Percentiles rank a stretch among this genome's conserved stretches.
These are phyloP conservation scores for Clavaria fumosa DNA, from an alignment of 768 basidiomycete species.

Conservation along the genomic window DNA sequence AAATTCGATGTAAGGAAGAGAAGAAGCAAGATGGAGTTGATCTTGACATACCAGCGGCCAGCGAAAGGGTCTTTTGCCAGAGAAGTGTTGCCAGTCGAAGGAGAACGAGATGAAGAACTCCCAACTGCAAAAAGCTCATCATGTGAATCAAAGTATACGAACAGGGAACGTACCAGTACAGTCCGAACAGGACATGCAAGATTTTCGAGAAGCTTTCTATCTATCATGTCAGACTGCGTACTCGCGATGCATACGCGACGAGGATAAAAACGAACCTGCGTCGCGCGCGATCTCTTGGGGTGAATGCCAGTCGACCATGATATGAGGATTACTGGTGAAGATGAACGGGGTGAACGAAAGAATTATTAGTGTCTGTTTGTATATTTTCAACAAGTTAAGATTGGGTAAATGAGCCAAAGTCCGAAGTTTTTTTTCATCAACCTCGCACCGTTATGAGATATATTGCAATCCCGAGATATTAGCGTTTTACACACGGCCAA, in stretches of 20 bases:
- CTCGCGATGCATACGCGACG: not conserved
- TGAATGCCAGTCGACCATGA: slow-evolving; percentile 51
- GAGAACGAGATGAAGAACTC: slow-evolving; percentile 46
- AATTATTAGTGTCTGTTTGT: too few relatives aligned
- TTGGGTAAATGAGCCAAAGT: too few relatives aligned
- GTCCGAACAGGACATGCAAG: slow-evolving; percentile 42
- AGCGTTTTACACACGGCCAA: too few relatives aligned
- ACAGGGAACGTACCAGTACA: slow-evolving; percentile 34
- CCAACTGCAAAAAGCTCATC: slow-evolving; percentile 30
- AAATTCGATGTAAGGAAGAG: slow-evolving; percentile 11
- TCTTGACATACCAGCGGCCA: slow-evolving; percentile 56
- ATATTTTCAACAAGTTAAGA: too few relatives aligned
- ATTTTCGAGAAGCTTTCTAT: slow-evolving; percentile 28
- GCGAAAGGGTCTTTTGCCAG: slow-evolving; percentile 38
- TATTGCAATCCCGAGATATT: too few relatives aligned
- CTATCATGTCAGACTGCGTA: not conserved
- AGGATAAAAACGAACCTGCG: slow-evolving; percentile 21
- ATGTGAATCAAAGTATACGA: not conserved
- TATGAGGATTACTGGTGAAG: too few relatives aligned
- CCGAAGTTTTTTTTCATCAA: too few relatives aligned
- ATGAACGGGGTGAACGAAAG: too few relatives aligned
- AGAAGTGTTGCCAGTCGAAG: slow-evolving; percentile 51
- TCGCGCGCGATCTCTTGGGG: slow-evolving; percentile 30
- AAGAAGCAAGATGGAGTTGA: not conserved
- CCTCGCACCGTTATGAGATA: too few relatives aligned